These are phyloP conservation scores for Colletotrichum neosansevieriae DNA, from an alignment of 2,329 filamentous ascomycete genomes.

Conservation along the genomic window DNA sequence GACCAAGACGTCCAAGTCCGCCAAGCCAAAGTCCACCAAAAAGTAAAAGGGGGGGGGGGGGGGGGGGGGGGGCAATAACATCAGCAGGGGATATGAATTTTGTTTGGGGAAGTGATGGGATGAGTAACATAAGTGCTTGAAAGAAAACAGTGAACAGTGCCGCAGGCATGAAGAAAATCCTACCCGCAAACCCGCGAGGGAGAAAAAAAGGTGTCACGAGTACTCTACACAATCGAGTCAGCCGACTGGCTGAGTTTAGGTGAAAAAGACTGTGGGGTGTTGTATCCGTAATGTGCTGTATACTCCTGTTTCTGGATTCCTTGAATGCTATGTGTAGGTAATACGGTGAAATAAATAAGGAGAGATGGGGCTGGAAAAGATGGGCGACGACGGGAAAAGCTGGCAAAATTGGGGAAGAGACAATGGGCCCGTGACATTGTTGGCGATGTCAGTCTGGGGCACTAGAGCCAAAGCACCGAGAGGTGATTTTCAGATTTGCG, in stretches of 20 bases:
- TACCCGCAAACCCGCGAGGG: background rate
- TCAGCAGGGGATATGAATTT: background rate
- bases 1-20: no score
- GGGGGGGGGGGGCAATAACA: slow-evolving; percentile 4
- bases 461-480: no score
- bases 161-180: background rate
- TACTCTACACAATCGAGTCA: slow-evolving; percentile 37
- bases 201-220: slow-evolving; percentile 31
- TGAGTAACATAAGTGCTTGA: no score
- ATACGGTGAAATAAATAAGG: background rate
- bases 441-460: slow-evolving; percentile 6
- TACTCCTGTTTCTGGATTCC: slow-evolving; percentile 5
- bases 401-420: background rate
- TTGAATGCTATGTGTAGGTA: background rate
- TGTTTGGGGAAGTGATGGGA: background rate
- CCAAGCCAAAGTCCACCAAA: no score
- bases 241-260: slow-evolving; percentile 25
- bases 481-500: no score
- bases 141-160: background rate
- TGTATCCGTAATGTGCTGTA: slow-evolving; percentile 28
- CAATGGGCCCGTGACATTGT: slow-evolving; percentile 6
- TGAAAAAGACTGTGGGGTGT: slow-evolving; percentile 29
- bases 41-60: no score
- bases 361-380: background rate
- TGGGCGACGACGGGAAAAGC: slow-evolving; percentile 1